A percentile compares a stretch with the other conserved stretches of the same genome.
phyloP scores from a whole-genome alignment of 116 monocot genomes.

The Cymodocea nodosa region DNA sequence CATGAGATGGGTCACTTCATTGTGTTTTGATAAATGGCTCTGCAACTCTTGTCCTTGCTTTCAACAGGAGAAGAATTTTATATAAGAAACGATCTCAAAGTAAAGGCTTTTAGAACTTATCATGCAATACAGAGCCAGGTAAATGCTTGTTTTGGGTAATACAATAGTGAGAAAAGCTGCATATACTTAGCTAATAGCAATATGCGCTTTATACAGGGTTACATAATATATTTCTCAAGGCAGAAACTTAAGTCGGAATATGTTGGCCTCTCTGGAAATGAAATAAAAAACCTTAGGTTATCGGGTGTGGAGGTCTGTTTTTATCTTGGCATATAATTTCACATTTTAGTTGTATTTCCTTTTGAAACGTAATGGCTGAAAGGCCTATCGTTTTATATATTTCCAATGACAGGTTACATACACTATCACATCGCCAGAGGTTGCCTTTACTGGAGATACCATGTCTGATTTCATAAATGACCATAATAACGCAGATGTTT shows the following conservation, averaged over 20 bases:
- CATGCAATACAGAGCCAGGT: constrained; percentile 90
- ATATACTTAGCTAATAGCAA: not conserved
- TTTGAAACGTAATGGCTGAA: not conserved
- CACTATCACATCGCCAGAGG: constrained; percentile 62
- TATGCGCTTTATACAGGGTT: constrained; percentile 46
- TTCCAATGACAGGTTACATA: constrained; percentile 45
- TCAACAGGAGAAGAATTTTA: constrained; percentile 71
- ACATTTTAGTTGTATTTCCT: not conserved
- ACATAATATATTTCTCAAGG: constrained; percentile 69
- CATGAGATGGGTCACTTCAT: not conserved
- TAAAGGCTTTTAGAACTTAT: constrained; percentile 85
- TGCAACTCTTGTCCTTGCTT: not conserved
- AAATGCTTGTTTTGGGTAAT: not conserved
- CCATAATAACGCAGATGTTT: constrained; percentile 64
- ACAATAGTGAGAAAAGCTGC: not conserved
- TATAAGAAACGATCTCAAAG: constrained; percentile 75
- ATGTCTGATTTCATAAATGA: constrained; percentile 77
- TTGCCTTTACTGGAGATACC: constrained; percentile 97
- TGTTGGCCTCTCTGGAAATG: constrained; percentile 37
- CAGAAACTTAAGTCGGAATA: constrained; percentile 82
- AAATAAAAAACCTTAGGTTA: constrained; percentile 61
- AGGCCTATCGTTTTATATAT: not conserved
- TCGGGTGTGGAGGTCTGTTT: constrained; percentile 94
- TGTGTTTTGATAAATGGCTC: too few species aligned
- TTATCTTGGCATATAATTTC: not conserved